These are phyloP conservation scores for Stevia rebaudiana DNA, from an alignment of 140 eudicot genomes.

Conservation along the genomic window DNA sequence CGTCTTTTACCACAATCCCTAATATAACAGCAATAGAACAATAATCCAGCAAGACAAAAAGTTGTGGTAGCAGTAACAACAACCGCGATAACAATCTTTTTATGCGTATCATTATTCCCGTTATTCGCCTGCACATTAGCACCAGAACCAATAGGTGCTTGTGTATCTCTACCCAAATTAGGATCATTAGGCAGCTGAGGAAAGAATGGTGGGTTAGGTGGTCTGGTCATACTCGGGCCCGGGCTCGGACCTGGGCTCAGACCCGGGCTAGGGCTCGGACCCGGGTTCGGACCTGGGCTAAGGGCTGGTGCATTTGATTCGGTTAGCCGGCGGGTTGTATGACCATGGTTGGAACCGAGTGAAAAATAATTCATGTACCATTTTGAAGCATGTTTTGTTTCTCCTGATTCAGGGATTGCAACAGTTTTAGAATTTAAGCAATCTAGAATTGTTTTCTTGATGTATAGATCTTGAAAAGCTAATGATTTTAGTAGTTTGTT, in stretches of 20 bases:
- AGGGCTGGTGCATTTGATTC: constrained; percentile 39
- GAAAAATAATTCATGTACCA: constrained; percentile 32
- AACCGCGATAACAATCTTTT: constrained; percentile 55
- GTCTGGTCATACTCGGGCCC: neutral
- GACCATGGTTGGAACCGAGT: constrained; percentile 3
- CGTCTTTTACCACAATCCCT: constrained; percentile 34
- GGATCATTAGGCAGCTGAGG: constrained; percentile 22
- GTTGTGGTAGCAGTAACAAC: constrained; percentile 57
- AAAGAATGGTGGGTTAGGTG: constrained; percentile 29
- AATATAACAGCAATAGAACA: constrained; percentile 46
- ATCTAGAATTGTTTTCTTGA: constrained; percentile 39
- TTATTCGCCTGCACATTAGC: constrained; percentile 23
- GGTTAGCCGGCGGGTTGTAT: constrained; percentile 37
- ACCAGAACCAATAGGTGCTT: constrained; percentile 18
- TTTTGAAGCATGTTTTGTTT: constrained; percentile 29
- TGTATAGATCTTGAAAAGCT: constrained; percentile 35
- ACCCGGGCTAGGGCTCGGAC: constrained; percentile 17
- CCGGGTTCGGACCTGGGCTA: constrained; percentile 12
- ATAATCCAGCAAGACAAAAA: constrained; percentile 32
- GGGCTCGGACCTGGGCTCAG: constrained; percentile 14
- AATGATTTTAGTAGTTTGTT: constrained; percentile 21
- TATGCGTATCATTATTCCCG: constrained; percentile 25
- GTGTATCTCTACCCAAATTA: constrained; percentile 2
- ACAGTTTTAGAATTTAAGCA: constrained; percentile 42
- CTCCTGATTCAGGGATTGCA: constrained; percentile 38